Evolutionary conservation across 208 protist species (phyloP).

Genomic region (Strigomonas galati): DNA sequence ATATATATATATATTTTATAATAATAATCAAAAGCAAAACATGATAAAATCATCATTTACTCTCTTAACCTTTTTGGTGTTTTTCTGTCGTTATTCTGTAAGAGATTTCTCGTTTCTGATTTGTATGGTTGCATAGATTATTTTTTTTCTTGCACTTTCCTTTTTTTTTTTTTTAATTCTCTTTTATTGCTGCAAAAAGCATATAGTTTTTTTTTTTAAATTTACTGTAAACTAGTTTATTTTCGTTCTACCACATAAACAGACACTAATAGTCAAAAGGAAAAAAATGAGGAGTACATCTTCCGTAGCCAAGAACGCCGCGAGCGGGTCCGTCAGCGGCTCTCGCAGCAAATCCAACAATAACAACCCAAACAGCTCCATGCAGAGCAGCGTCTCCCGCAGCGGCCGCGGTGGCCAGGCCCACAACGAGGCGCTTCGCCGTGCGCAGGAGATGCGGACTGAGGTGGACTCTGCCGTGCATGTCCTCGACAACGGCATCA

Average conservation of each 20-base stretch:
- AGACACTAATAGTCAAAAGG: too few species aligned
- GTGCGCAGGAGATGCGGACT: conserved; percentile 34
- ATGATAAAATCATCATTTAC: not conserved
- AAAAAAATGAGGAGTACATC: not conserved
- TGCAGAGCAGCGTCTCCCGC: not conserved
- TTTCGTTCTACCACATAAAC: too few species aligned
- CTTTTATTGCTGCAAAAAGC: too few species aligned
- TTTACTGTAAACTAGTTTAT: too few species aligned
- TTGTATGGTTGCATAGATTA: not conserved
- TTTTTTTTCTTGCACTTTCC: conserved; percentile 4
- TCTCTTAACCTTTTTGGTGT: not conserved
- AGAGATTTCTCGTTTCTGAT: not conserved
- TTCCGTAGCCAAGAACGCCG: not conserved
- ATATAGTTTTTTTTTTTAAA: too few species aligned
- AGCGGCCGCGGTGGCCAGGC: conserved; percentile 4
- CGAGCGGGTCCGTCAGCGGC: not conserved
- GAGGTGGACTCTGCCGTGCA: conserved; percentile 65
- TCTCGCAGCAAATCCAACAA: not conserved
- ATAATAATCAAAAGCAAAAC: not conserved
- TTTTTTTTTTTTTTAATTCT: not conserved
- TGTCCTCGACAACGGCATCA: conserved; percentile 81
- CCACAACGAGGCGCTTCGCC: conserved; percentile 42
- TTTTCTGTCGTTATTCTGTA: conserved; percentile 1
- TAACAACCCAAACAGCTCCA: not conserved
- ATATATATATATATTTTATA: not conserved